Percentiles rank a stretch among this genome's conserved stretches.
phyloP scores from a whole-genome alignment of 2,329 filamentous ascomycete species.

The Colletotrichum sp. region DNA sequence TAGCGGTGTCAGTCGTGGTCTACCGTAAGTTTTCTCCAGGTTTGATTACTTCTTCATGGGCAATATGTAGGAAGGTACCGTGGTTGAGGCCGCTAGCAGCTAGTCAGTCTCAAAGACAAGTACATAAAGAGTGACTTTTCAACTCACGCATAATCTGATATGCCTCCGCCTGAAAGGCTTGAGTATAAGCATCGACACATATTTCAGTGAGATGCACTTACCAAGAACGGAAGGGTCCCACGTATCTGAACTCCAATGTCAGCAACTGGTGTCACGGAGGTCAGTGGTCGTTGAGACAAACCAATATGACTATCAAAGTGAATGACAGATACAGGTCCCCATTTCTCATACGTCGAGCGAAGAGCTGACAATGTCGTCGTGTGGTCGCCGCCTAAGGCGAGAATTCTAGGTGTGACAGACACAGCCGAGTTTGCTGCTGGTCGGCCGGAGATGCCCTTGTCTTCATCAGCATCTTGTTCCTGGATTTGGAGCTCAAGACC shows the following conservation, averaged over 20 bases:
- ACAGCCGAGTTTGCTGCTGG: constrained; percentile 44
- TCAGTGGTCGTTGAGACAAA: constrained; percentile 29
- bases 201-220: constrained; percentile 23
- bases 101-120: background rate
- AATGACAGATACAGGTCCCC: constrained; percentile 65
- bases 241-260: constrained; percentile 53
- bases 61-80: constrained; percentile 66
- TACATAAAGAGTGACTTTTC: background rate
- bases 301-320: constrained; percentile 72
- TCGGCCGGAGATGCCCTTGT: constrained; percentile 34
- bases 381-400: constrained; percentile 71
- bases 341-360: constrained; percentile 60
- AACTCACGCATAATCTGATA: constrained; percentile 63
- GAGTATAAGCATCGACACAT: background rate
- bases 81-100: constrained; percentile 56
- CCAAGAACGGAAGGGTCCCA: constrained; percentile 71
- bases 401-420: constrained; percentile 54
- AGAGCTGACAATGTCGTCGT: constrained; percentile 67
- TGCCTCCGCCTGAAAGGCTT: constrained; percentile 50
- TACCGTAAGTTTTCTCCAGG: background rate
- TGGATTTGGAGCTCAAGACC: too few species aligned
- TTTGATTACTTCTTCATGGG: constrained; percentile 56
- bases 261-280: background rate
- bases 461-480: constrained; percentile 3
- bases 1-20: background rate